Evolutionary conservation across 2,329 filamentous ascomycete genomes (phyloP).

Genomic region (Daldinia sp.): DNA sequence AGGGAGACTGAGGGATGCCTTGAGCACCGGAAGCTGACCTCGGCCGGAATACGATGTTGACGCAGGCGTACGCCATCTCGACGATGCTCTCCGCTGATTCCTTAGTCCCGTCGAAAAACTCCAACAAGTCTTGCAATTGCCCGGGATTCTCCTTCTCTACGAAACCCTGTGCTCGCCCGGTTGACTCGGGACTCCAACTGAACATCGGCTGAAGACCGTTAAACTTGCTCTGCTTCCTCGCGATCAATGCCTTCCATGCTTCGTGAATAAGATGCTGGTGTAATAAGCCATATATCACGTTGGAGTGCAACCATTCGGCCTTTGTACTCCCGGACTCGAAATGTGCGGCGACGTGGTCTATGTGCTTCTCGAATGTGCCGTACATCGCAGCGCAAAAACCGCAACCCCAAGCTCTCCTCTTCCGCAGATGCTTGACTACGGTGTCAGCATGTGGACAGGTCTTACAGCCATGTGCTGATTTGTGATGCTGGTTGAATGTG

Average conservation of each 20-base stretch:
- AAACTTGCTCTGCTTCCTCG: conserved; percentile 55
- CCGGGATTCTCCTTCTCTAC: conserved; percentile 69
- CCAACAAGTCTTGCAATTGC: conserved; percentile 69
- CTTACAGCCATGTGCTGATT: conserved; percentile 69
- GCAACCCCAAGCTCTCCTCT: conserved; percentile 73
- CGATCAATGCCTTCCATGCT: conserved; percentile 67
- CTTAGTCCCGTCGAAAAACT: conserved; percentile 68
- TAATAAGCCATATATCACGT: conserved; percentile 72
- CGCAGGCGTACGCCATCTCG: conserved; percentile 59
- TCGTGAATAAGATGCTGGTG: conserved; percentile 69
- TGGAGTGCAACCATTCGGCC: conserved; percentile 73
- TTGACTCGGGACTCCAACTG: conserved; percentile 66
- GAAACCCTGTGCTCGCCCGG: conserved; percentile 64
- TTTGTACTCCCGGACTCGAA: conserved; percentile 71
- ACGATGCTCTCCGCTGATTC: conserved; percentile 66
- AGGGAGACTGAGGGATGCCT: conserved; percentile 19
- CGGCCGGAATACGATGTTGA: conserved; percentile 46
- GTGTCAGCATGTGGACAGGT: conserved; percentile 71
- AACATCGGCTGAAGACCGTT: conserved; percentile 63
- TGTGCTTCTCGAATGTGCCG: conserved; percentile 70
- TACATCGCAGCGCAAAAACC: conserved; percentile 72
- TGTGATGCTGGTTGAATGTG: conserved; percentile 73
- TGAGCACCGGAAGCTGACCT: conserved; percentile 34
- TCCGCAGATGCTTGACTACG: conserved; percentile 68
- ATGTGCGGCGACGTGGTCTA: conserved; percentile 73